phyloP scores from a whole-genome alignment of 2,329 filamentous ascomycete species.

The Trichoderma sp. region DNA sequence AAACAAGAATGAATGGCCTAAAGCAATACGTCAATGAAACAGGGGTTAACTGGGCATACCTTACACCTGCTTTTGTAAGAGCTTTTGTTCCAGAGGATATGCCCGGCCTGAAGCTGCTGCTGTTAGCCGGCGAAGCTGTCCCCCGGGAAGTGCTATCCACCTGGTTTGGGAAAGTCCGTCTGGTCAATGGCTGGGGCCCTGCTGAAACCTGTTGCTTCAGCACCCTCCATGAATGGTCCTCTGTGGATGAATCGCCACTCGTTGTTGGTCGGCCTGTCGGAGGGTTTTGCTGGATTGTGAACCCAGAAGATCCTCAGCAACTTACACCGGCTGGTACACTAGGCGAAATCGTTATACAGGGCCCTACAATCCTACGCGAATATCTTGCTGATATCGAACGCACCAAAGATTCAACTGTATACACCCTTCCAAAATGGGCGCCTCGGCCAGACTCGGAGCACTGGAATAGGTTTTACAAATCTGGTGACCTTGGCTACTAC shows the following conservation, averaged over 20 bases:
- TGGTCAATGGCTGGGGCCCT: constrained; percentile 43
- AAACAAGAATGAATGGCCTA: constrained; percentile 19
- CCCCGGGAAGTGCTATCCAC: background rate
- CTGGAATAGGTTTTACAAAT: constrained; percentile 38
- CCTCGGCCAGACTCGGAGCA: background rate
- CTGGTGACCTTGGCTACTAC: constrained; percentile 46
- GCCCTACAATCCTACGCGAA: constrained; percentile 46
- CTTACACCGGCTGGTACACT: constrained; percentile 26
- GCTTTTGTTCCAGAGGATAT: background rate
- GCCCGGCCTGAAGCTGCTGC: background rate
- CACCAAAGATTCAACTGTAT: constrained; percentile 46
- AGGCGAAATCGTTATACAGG: constrained; percentile 38
- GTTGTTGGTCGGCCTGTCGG: constrained; percentile 17
- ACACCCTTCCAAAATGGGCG: background rate
- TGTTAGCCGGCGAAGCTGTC: constrained; percentile 17
- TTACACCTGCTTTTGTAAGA: constrained; percentile 7
- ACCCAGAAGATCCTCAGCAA: constrained; percentile 23
- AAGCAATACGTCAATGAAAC: background rate
- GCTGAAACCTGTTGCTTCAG: constrained; percentile 38
- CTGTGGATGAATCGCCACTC: background rate
- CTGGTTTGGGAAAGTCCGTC: constrained; percentile 29
- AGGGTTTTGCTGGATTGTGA: constrained; percentile 26
- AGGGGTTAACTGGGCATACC: background rate
- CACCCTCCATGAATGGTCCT: background rate
- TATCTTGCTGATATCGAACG: constrained; percentile 41